Conservation (phyloP, 768 basidiomycete species). For the Suillus alpinus region DNA sequence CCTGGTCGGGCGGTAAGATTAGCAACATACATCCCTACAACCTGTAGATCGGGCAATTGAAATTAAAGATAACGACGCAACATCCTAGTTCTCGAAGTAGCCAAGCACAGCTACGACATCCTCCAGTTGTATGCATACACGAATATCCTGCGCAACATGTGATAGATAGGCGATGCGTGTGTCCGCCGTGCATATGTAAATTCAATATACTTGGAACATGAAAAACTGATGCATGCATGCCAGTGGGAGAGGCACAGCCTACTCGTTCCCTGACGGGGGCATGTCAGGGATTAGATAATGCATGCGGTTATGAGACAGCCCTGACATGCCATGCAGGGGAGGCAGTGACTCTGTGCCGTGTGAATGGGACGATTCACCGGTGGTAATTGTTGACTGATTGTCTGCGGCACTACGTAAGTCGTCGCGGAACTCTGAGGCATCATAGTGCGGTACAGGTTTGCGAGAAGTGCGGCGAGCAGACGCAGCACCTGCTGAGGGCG, state of each 20-base stretch:
- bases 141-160: neutral
- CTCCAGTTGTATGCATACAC: neutral
- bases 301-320: constrained; percentile 41
- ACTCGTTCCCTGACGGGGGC: constrained; percentile 37
- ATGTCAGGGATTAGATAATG: constrained; percentile 64
- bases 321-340: constrained; percentile 8
- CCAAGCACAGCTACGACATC: constrained; percentile 1
- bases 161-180: constrained; percentile 4
- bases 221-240: constrained; percentile 1
- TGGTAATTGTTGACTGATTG: constrained; percentile 20
- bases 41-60: constrained; percentile 8
- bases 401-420: constrained; percentile 12
- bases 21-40: neutral
- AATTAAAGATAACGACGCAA: constrained; percentile 13
- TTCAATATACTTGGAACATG: neutral
- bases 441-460: constrained; percentile 59
- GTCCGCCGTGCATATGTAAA: neutral
- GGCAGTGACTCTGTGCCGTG: constrained; percentile 15
- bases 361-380: constrained; percentile 27
- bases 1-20: neutral
- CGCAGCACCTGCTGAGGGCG: constrained; percentile 26
- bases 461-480: constrained; percentile 37
- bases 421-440: constrained; percentile 29
- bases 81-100: neutral
- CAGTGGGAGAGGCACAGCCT: constrained; percentile 6